Evolutionary conservation across 2,329 filamentous ascomycete species (phyloP), one percentile per base, ranked within the genome.

Genomic region (Botrytis deweyae): DNA sequence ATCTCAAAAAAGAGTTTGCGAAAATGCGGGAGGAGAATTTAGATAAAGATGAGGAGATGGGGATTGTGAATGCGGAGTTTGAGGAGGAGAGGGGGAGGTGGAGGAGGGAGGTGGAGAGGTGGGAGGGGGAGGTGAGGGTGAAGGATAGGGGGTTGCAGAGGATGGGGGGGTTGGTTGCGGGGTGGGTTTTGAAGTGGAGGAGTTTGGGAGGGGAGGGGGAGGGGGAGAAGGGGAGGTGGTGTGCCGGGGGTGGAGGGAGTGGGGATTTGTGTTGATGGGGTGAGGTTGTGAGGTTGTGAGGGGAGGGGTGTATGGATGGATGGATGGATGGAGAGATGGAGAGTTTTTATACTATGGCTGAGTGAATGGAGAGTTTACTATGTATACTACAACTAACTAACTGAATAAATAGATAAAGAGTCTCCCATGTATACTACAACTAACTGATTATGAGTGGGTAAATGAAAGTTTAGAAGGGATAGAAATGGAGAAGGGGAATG

Each of bases 151-250:
- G 66, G 3, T 42, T 68, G 36, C 4, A 29, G 25, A 55, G 20
- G 6, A 68, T 58, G 66, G 66, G 49, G 0, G 0, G 16, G 25
- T 14, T 68, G 25, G 36, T 68, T 29, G 49, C 65, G 46, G 49
- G 65, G 14, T 68, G 65, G 65, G 6, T 36, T 1, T 20, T 68
- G 65, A 68, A 55, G 36, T 68, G 65, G 65, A 16, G n/a, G 25
- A 38, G 59, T 40, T 25, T 33, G 12, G 14, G n/a, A 8, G 65
- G 5, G 2, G 18, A 3, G n/a, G 62, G 20, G 6, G 12, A 5
- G 2, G 1, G 12, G 10, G 40, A 46, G 14, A 8, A 52, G 20
- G 46, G 33, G 18, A 8, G 46, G 25, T 9, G n/a, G 14, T 10
- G 29, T 65, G 29, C 63, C 42, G 1, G 18, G 10, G 8, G 65